These are phyloP conservation scores for Escovopsis sp. DNA, from an alignment of 2,329 filamentous ascomycete genomes.

Conservation along the genomic window DNA sequence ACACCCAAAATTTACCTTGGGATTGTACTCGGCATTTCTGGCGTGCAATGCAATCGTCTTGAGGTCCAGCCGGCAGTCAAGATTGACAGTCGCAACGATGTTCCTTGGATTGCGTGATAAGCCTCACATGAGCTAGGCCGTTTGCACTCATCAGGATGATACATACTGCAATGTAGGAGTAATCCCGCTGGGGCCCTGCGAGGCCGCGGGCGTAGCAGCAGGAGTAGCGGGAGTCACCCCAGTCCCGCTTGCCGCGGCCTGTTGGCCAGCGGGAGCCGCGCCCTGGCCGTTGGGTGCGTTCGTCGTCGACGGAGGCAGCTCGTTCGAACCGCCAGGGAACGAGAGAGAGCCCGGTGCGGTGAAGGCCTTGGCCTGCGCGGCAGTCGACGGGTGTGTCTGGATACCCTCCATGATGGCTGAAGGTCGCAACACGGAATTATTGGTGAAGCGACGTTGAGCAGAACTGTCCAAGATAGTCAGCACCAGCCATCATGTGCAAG, in stretches of 20 bases:
- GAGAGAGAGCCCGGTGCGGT: conserved; percentile 85
- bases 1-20: conserved; percentile 52
- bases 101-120: conserved; percentile 58
- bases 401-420: conserved; percentile 62
- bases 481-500: conserved; percentile 6
- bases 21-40: conserved; percentile 96
- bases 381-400: conserved; percentile 81
- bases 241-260: conserved; percentile 48
- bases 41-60: conserved; percentile 98
- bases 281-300: conserved; percentile 42
- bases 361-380: conserved; percentile 89
- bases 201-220: conserved; percentile 77
- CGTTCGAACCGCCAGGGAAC: conserved; percentile 71
- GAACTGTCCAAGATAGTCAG: conserved; percentile 19
- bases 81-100: conserved; percentile 96
- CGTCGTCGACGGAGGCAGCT: conserved; percentile 66
- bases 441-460: conserved; percentile 14
- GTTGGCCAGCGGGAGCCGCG: conserved; percentile 30
- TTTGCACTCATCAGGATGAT: conserved; percentile 28
- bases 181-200: conserved; percentile 71
- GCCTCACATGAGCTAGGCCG: conserved; percentile 28
- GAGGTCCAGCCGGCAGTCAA: conserved; percentile 91
- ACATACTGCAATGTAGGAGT: conserved; percentile 95
- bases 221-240: conserved; percentile 83
- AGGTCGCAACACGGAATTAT: conserved; percentile 10